Base-by-base conservation (phyloP, 2,329 filamentous ascomycete genomes). In the Aspergillus jensenii region DNA sequence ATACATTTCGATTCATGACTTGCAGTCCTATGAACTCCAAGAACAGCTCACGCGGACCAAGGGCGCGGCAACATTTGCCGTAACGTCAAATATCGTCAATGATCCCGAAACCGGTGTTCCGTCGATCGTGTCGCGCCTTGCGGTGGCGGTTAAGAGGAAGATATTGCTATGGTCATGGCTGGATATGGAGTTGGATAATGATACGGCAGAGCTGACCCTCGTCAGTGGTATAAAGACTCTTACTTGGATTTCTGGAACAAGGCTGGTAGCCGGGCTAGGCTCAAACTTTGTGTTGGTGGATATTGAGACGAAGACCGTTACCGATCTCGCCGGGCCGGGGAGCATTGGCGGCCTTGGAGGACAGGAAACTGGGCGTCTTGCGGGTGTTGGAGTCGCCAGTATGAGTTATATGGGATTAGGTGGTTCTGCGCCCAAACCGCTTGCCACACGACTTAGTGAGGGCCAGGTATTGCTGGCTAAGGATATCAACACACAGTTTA, bases 351-450 rank as follows among this genome's bases (percentile, higher is more conserved):
- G 88, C 23, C 81, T 83, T 7, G 81, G 85, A 23, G 82, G 82
- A 6, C 81, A 84, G 68, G 87, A 90, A 64, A 85, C 84, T 2
- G 87, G 87, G 55, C 85, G 92, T 39, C 93, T 97, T 65, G 91
- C 91, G 6, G 90, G 91, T 2, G 88, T 93, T 61, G 90, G 89
- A 59, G 90, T 88, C 55, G 90, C 89, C 7, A 90, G 91, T 48
- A 97, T 98, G 91, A 92, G 93, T 45, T 98, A 98, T 71, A 96
- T 98, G 84, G 93, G 93, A 1, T 87, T 98, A 71, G 92, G 91
- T 50, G 90, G 91, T 43, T 95, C 92, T 79, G 91, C 93, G 56
- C 93, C 95, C 2, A 96, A 91, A 69, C 96, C 95, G 6, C 82
- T 99, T 67, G 91, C 91, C 6, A 88, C 93, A 6, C 89, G 89